Percentiles rank a stretch among this genome's conserved stretches.
phyloP scores from a whole-genome alignment of 345 rosid genomes.

The Gossypium sturtianum region DNA sequence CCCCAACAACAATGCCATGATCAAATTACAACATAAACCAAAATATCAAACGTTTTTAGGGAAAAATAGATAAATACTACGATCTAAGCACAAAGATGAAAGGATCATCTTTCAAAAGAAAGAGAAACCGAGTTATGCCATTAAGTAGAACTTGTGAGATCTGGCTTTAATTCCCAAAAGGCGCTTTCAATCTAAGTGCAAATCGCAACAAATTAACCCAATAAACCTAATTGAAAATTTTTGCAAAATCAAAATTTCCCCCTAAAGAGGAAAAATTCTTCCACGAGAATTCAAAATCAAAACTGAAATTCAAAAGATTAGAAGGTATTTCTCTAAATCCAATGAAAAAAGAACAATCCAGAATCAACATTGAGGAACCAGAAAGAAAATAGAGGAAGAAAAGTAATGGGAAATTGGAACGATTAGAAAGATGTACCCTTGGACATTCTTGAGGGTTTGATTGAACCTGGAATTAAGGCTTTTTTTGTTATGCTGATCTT shows the following conservation, averaged over 20 bases:
- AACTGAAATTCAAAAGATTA: slow-evolving; percentile 13
- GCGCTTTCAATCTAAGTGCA: not conserved
- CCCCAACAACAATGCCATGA: not conserved
- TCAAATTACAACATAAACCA: not conserved
- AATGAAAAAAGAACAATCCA: not conserved
- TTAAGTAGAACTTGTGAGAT: slow-evolving; percentile 15
- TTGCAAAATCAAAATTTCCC: not conserved
- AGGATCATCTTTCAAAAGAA: not conserved
- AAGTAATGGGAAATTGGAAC: not conserved
- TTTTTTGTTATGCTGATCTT: slow-evolving; percentile 25
- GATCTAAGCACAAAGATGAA: too few species aligned
- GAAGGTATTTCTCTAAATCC: slow-evolving; percentile 6
- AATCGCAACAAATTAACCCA: not conserved
- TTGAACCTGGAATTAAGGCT: slow-evolving; percentile 78
- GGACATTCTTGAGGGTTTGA: slow-evolving; percentile 83
- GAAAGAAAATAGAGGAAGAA: not conserved
- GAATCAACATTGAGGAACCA: slow-evolving; percentile 7
- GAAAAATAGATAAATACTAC: not conserved
- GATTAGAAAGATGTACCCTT: slow-evolving; percentile 41
- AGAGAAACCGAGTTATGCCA: not conserved
- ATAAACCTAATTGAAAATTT: not conserved
- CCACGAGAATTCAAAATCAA: not conserved
- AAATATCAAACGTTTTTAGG: not conserved
- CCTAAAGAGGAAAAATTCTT: not conserved
- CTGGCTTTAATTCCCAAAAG: slow-evolving; percentile 15